These are phyloP conservation scores for Afroboletus lepidellus DNA, from an alignment of 1,284 basidiomycete species.

Conservation along the genomic window DNA sequence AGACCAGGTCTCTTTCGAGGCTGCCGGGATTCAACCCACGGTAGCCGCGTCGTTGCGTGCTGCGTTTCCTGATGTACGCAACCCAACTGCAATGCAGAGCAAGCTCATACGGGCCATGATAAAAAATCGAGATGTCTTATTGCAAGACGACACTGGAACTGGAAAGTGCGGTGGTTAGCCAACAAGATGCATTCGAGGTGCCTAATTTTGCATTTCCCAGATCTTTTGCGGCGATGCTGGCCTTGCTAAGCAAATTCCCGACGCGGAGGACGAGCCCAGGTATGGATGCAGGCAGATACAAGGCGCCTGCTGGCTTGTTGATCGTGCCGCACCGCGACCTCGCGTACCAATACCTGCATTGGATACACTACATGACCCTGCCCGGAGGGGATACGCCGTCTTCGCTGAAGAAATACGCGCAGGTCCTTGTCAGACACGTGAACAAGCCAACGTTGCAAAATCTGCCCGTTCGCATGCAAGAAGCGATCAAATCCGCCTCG, in stretches of 20 bases:
- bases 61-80: constrained; percentile 62
- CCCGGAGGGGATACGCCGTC: constrained; percentile 29
- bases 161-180: constrained; percentile 61
- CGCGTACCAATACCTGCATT: constrained; percentile 64
- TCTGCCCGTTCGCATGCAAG: constrained; percentile 30
- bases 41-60: constrained; percentile 47
- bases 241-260: constrained; percentile 58
- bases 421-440: constrained; percentile 54
- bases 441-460: constrained; percentile 32
- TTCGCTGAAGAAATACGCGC: constrained; percentile 45
- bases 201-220: constrained; percentile 37
- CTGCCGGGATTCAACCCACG: constrained; percentile 48
- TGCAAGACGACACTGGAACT: constrained; percentile 69
- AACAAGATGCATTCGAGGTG: neutral
- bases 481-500: constrained; percentile 35
- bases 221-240: constrained; percentile 68
- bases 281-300: constrained; percentile 1
- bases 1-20: constrained; percentile 40
- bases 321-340: constrained; percentile 76
- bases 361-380: constrained; percentile 57
- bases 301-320: constrained; percentile 50
- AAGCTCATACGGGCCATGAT: constrained; percentile 63
- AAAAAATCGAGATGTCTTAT: constrained; percentile 54
- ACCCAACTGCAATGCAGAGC: constrained; percentile 59
- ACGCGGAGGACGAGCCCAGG: constrained; percentile 9